Evolutionary conservation across 495 filamentous ascomycete genomes (phyloP), one percentile per base, ranked within the genome.

Genomic region (Xylaria flabelliformis): DNA sequence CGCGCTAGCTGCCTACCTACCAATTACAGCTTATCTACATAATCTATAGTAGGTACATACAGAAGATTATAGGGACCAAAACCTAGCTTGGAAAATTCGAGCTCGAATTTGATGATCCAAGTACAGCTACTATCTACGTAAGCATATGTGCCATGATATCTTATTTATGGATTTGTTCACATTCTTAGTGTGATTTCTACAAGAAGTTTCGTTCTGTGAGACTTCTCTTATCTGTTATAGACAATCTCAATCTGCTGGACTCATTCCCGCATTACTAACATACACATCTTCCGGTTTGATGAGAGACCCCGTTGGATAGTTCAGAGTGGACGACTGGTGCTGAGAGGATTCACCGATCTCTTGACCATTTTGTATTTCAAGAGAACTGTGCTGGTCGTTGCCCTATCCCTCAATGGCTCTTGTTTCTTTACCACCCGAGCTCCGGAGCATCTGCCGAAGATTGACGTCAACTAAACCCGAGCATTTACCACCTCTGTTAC

Each of bases 391-490:
- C 41, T 17, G 7, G 36, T 42, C 19, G 15, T 53, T 46, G 21
- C 21, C 34, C 6, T 34, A 48, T 26, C 32, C 26, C 58, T 48
- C 65, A 64, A 69, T 78, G 76, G 75, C 74, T 42, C 76, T 78
- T 46, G 69, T 74, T 51, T 68, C 71, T 46, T 68, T 80, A 50
- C 83, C 84, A n/a, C 76, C 84, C 53, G 85, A 86, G 62, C 80
- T 94, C 12, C 87, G 90, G 62, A 89, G 89, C 4, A 84, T 94
- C 68, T 92, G 90, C 69, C 88, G 90, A 73, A 88, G 89, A 69
- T 80, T 95, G 71, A 87, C 90, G 12, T 88, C 87, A 4, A 89
- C 90, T 12, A 88, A 91, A 3, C 81, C 83, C 44, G 84, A 88
- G 61, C 86, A 92, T 69, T 87, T 94, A 53, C 91, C 91, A 63